Evolutionary conservation across 2,329 filamentous ascomycete genomes (phyloP).

Genomic region (Periconia macrospinosa): DNA sequence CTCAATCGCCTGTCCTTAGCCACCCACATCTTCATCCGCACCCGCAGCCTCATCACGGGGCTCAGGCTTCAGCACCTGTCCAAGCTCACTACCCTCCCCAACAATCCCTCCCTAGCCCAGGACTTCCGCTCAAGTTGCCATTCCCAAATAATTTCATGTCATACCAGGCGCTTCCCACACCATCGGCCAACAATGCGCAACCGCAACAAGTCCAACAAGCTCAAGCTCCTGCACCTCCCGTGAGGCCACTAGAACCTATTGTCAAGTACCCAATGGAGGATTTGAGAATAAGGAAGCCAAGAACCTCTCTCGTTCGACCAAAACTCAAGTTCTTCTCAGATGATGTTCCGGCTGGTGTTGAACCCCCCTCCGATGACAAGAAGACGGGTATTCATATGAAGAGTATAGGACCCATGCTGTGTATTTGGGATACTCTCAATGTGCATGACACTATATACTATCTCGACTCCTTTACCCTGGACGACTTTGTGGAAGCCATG

Average conservation of each 20-base stretch:
- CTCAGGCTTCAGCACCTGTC: conserved; percentile 9
- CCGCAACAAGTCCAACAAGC: not conserved
- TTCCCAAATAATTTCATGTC: conserved; percentile 47
- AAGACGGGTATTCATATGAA: conserved; percentile 70
- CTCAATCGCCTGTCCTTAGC: not conserved
- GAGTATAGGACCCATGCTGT: conserved; percentile 81
- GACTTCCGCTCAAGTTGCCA: conserved; percentile 24
- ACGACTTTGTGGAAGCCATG: conserved; percentile 91
- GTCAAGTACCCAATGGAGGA: conserved; percentile 93
- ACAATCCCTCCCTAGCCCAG: conserved; percentile 12
- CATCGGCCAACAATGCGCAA: conserved; percentile 5
- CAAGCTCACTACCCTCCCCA: conserved; percentile 15
- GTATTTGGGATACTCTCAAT: conserved; percentile 95
- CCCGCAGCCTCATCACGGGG: not conserved
- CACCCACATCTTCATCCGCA: conserved; percentile 2
- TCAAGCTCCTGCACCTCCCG: conserved; percentile 50
- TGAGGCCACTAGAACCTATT: conserved; percentile 57
- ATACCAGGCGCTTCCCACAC: conserved; percentile 34
- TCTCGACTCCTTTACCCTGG: conserved; percentile 95
- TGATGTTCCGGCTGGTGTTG: conserved; percentile 52
- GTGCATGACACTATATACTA: conserved; percentile 96
- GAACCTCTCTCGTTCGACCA: conserved; percentile 68
- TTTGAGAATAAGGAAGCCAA: conserved; percentile 72
- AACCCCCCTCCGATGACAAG: conserved; percentile 38
- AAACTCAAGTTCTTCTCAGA: conserved; percentile 75